Evolutionary conservation across 179 eudicot genomes (phyloP).

Genomic region (Nepenthes alata): DNA sequence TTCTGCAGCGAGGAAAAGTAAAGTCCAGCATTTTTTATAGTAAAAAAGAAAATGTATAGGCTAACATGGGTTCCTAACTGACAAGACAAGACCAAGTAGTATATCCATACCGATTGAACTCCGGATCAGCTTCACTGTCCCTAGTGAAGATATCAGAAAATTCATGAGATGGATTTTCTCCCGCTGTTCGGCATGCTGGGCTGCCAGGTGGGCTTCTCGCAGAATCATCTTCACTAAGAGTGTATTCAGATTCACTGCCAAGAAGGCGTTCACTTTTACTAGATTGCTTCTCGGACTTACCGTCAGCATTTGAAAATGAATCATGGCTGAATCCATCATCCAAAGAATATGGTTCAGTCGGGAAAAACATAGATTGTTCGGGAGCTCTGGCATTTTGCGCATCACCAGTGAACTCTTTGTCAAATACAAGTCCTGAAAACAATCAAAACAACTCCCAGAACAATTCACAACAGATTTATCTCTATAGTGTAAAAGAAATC

Average conservation of each 20-base stretch:
- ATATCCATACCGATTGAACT: conserved; percentile 44
- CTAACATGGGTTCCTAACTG: background rate
- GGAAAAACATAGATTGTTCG: conserved; percentile 29
- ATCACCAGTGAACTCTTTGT: conserved; percentile 22
- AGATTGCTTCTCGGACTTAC: conserved; percentile 42
- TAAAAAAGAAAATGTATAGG: background rate
- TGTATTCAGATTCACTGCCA: conserved; percentile 55
- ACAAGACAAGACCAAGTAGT: background rate
- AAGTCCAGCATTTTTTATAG: background rate
- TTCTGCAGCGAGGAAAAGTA: conserved; percentile 29
- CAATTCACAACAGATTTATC: background rate
- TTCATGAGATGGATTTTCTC: conserved; percentile 40
- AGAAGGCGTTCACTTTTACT: conserved; percentile 24
- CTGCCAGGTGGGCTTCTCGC: conserved; percentile 73
- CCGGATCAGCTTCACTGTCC: conserved; percentile 47
- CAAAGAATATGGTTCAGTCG: conserved; percentile 41
- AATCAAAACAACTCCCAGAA: conserved; percentile 2
- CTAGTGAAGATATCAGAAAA: conserved; percentile 38
- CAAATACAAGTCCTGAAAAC: conserved; percentile 29
- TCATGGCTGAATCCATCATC: conserved; percentile 42
- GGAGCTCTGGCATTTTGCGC: conserved; percentile 28
- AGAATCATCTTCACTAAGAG: conserved; percentile 72
- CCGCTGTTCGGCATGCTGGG: conserved; percentile 34
- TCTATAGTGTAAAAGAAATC: background rate
- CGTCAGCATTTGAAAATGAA: conserved; percentile 41